phyloP scores from a whole-genome alignment of 257 asterid species.

The Fraxinus excelsior region DNA sequence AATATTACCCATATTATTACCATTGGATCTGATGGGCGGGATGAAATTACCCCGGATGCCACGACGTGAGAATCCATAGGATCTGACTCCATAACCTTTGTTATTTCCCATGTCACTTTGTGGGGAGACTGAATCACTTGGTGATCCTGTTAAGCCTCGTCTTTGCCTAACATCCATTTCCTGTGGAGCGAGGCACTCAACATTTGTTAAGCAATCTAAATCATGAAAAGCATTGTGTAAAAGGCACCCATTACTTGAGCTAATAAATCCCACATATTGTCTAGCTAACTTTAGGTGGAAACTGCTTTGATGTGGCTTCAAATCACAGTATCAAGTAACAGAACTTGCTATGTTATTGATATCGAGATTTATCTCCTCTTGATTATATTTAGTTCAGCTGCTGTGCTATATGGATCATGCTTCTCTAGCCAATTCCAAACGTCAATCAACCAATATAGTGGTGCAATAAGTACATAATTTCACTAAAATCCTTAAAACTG shows the following conservation, averaged over 20 bases:
- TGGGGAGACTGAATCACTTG: slow-evolving; percentile 74
- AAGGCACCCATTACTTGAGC: slow-evolving; percentile 7
- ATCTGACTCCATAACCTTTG: slow-evolving; percentile 71
- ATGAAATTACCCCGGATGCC: slow-evolving; percentile 91
- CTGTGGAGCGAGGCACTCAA: slow-evolving; percentile 43
- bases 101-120: slow-evolving; percentile 60
- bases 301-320: slow-evolving; percentile 6
- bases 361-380: neutral
- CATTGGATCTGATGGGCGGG: slow-evolving; percentile 88
- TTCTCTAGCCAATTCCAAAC: slow-evolving; percentile 14
- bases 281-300: slow-evolving; percentile 5
- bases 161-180: slow-evolving; percentile 92
- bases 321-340: neutral
- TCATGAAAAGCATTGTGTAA: neutral
- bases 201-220: slow-evolving; percentile 14
- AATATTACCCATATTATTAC: slow-evolving; percentile 60
- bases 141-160: slow-evolving; percentile 75
- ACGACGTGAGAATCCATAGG: slow-evolving; percentile 78
- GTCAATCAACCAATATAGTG: neutral
- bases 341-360: neutral
- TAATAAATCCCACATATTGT: neutral
- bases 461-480: neutral
- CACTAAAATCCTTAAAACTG: slow-evolving; percentile 15
- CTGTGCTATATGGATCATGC: neutral
- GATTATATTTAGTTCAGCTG: neutral